Conservation (phyloP, 1,284 basidiomycete genomes). For the Hortiboletus rubellus region DNA sequence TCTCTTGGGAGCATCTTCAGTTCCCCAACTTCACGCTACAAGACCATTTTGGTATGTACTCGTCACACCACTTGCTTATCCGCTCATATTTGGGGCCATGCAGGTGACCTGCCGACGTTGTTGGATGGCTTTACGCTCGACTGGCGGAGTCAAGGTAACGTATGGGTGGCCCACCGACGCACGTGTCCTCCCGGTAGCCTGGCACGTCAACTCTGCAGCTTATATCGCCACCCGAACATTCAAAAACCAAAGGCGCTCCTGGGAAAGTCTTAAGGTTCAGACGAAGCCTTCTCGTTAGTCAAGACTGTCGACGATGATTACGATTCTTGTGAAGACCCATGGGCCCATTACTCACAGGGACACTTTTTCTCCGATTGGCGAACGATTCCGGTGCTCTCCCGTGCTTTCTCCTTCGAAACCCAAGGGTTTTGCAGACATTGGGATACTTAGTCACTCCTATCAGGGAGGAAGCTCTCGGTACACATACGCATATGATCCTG, state of each 20-base stretch:
- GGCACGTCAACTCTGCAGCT: conserved; percentile 80
- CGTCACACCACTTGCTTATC: neutral
- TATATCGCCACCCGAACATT: conserved; percentile 47
- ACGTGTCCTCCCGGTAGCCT: conserved; percentile 80
- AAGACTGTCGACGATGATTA: conserved; percentile 58
- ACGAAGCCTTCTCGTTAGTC: conserved; percentile 63
- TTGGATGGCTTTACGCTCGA: conserved; percentile 76
- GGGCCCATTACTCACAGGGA: conserved; percentile 83
- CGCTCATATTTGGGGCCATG: conserved; percentile 11
- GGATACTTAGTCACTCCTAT: conserved; percentile 94
- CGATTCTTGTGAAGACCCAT: conserved; percentile 81
- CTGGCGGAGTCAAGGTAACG: conserved; percentile 80
- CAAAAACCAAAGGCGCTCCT: conserved; percentile 18
- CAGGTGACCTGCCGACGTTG: conserved; percentile 49
- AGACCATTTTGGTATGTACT: conserved; percentile 49
- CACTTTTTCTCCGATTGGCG: conserved; percentile 97
- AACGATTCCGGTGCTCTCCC: conserved; percentile 77
- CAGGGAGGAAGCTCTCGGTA: conserved; percentile 80
- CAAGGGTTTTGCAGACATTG: conserved; percentile 82
- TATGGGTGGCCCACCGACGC: conserved; percentile 92
- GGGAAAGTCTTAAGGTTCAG: conserved; percentile 25
- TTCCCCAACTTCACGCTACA: conserved; percentile 68
- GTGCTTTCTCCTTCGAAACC: conserved; percentile 89
- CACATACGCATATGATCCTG: conserved; percentile 87
- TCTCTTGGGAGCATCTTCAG: conserved; percentile 79